These are phyloP conservation scores for Magnusiomyces suaveolens DNA, from an alignment of 1,139 yeast genomes.

Conservation along the genomic window DNA sequence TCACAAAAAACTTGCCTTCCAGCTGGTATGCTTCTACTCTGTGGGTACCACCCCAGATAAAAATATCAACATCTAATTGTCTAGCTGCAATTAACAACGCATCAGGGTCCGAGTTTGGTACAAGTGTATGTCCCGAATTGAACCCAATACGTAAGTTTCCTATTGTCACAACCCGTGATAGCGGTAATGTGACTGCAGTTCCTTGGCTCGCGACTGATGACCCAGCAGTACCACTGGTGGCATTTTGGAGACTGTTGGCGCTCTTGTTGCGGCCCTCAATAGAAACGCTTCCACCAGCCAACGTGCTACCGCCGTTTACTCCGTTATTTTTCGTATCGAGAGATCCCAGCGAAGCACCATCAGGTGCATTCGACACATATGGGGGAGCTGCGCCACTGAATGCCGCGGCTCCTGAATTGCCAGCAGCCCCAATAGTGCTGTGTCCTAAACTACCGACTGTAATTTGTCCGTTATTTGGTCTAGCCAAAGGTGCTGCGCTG, in stretches of 20 bases:
- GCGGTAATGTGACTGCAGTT: slow-evolving; percentile 39
- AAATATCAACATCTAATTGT: slow-evolving; percentile 73
- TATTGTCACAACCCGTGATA: slow-evolving; percentile 53
- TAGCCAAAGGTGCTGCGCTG: neutral
- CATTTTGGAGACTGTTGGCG: no score
- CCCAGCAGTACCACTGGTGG: neutral
- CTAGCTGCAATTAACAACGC: slow-evolving; percentile 75
- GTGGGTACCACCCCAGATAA: slow-evolving; percentile 96
- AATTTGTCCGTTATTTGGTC: slow-evolving; percentile 8
- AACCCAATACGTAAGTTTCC: slow-evolving; percentile 75
- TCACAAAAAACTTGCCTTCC: slow-evolving; percentile 85
- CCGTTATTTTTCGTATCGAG: neutral
- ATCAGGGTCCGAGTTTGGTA: slow-evolving; percentile 82
- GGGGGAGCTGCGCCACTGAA: neutral
- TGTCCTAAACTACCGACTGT: neutral
- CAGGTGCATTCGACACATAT: slow-evolving; percentile 4
- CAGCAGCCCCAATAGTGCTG: neutral
- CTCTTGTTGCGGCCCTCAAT: neutral
- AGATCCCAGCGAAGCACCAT: neutral
- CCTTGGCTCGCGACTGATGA: neutral
- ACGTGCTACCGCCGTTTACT: neutral
- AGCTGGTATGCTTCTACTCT: slow-evolving; percentile 86
- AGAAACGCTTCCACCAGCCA: neutral
- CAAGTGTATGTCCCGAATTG: slow-evolving; percentile 72
- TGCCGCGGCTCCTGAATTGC: neutral